Evolutionary conservation across 352 stramenopile genomes (phyloP).

Genomic region (Phytopythium delawarense): DNA sequence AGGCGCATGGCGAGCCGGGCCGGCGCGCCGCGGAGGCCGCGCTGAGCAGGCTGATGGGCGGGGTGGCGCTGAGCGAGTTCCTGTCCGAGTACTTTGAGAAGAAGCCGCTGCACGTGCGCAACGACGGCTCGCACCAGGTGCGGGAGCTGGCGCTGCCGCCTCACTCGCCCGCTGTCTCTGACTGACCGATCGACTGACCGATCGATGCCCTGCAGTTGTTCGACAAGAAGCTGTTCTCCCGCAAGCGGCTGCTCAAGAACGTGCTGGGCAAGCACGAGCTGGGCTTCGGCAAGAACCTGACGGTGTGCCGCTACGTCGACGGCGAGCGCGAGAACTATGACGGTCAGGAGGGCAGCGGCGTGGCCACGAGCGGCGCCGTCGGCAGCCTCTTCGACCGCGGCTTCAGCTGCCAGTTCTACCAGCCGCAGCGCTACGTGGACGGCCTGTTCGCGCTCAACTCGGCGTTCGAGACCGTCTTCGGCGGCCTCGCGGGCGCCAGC

Average conservation of each 20-base stretch:
- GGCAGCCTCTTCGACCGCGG: slow-evolving; percentile 51
- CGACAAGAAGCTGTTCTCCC: slow-evolving; percentile 53
- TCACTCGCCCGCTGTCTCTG: background rate
- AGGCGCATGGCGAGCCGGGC: slow-evolving; percentile 11
- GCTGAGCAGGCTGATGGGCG: slow-evolving; percentile 53
- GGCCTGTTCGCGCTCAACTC: slow-evolving; percentile 68
- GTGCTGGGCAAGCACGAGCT: slow-evolving; percentile 53
- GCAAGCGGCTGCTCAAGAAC: slow-evolving; percentile 53
- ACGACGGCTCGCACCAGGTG: slow-evolving; percentile 38
- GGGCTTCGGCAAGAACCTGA: slow-evolving; percentile 63
- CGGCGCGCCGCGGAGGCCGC: slow-evolving; percentile 22
- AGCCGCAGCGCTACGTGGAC: slow-evolving; percentile 81
- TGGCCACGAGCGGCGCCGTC: slow-evolving; percentile 53
- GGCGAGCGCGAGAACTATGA: slow-evolving; percentile 67
- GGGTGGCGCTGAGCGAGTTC: slow-evolving; percentile 60
- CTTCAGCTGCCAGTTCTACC: slow-evolving; percentile 88
- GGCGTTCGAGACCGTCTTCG: slow-evolving; percentile 77
- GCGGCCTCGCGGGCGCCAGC: slow-evolving; percentile 68
- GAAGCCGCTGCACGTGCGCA: slow-evolving; percentile 71
- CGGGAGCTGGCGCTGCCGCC: background rate
- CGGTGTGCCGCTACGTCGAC: slow-evolving; percentile 71
- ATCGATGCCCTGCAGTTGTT: slow-evolving; percentile 36
- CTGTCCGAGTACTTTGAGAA: slow-evolving; percentile 80
- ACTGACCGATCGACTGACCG: background rate
- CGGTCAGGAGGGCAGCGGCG: slow-evolving; percentile 38